These are phyloP conservation scores for Ricinus communis DNA, from an alignment of 345 rosid genomes.

Conservation along the genomic window DNA sequence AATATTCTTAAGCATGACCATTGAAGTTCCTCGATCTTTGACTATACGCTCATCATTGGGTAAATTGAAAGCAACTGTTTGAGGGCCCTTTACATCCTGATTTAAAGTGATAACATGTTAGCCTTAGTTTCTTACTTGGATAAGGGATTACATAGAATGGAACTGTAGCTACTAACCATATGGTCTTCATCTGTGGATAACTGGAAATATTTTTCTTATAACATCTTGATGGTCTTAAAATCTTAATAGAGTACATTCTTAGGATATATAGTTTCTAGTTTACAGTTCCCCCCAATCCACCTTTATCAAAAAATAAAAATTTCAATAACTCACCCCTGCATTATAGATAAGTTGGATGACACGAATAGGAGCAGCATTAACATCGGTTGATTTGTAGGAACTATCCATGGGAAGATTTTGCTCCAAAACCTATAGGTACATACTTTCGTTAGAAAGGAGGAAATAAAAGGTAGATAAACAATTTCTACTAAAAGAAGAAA, in stretches of 20 bases:
- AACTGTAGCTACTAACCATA: not conserved
- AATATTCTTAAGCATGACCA: conserved; percentile 94
- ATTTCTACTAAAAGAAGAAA: conserved; percentile 13
- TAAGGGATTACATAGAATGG: not conserved
- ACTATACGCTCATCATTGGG: conserved; percentile 94
- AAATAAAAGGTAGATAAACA: conserved; percentile 12
- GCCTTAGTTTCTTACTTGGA: not conserved
- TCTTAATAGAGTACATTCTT: not conserved
- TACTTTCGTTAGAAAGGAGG: not conserved
- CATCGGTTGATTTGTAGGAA: conserved; percentile 66
- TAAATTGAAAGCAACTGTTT: conserved; percentile 89
- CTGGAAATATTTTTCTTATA: not conserved
- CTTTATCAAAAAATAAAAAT: not conserved
- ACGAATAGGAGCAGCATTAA: conserved; percentile 89
- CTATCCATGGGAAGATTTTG: conserved; percentile 83
- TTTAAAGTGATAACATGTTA: conserved; percentile 25
- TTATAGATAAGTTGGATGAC: conserved; percentile 77
- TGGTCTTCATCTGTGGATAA: not conserved
- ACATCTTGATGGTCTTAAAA: not conserved
- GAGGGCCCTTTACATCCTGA: conserved; percentile 97
- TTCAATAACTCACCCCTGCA: conserved; percentile 71
- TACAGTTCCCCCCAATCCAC: not conserved
- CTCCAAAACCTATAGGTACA: conserved; percentile 59
- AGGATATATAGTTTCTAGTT: not conserved
- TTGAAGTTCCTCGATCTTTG: conserved; percentile 89